Evolutionary conservation across 768 basidiomycete genomes (phyloP).

Genomic region (Tylopilus subfusipes): DNA sequence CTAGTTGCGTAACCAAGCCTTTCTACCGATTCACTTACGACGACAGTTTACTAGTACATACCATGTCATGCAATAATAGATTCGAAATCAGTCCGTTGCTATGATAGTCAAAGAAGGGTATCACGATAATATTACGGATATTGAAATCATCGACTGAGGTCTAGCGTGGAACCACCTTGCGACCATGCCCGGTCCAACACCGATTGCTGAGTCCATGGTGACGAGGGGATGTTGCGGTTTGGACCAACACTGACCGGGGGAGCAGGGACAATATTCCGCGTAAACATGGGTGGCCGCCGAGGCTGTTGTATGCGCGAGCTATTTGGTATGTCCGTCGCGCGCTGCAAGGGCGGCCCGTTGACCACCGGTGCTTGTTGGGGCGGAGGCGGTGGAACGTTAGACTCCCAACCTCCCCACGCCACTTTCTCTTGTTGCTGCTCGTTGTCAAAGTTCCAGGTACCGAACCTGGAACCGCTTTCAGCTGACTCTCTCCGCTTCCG

Average conservation of each 20-base stretch:
- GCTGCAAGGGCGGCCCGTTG: constrained; percentile 38
- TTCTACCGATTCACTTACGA: neutral
- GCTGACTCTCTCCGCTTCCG: constrained; percentile 29
- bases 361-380: constrained; percentile 29
- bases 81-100: neutral
- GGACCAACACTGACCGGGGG: constrained; percentile 33
- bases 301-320: constrained; percentile 51
- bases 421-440: constrained; percentile 26
- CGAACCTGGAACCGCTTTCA: constrained; percentile 20
- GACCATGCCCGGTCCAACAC: constrained; percentile 45
- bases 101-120: neutral
- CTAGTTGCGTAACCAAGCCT: constrained; percentile 4
- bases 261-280: constrained; percentile 33
- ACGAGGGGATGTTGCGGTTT: constrained; percentile 38
- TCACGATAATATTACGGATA: constrained; percentile 4
- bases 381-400: constrained; percentile 22
- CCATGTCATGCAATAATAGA: constrained; percentile 21
- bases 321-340: constrained; percentile 50
- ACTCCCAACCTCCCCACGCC: constrained; percentile 29
- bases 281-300: constrained; percentile 58
- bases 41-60: neutral
- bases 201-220: constrained; percentile 40
- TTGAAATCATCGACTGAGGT: constrained; percentile 35
- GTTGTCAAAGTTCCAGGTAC: constrained; percentile 30
- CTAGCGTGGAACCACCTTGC: constrained; percentile 36